Percentiles rank a stretch among this genome's conserved stretches.
Conservation (phyloP, 1,284 basidiomycete species). For the Trichosporon coremiiforme region DNA sequence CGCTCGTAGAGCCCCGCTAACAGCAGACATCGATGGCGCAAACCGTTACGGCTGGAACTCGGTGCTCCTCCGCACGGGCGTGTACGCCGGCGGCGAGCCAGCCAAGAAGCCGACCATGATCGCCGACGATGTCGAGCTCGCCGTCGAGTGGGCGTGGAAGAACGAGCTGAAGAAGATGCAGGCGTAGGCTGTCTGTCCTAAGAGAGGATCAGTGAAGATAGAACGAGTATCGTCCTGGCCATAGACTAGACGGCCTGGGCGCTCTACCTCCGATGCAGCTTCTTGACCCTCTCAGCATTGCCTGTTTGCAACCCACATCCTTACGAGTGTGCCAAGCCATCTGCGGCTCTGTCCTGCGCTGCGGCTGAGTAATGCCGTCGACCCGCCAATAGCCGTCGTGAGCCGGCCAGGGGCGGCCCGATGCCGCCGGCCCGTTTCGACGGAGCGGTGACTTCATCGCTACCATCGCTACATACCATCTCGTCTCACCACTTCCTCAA, state of each 20-base stretch:
- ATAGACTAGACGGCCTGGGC: background rate
- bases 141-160: constrained; percentile 74
- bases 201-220: no score
- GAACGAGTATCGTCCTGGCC: background rate
- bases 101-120: constrained; percentile 73
- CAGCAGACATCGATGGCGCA: constrained; percentile 62
- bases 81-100: constrained; percentile 73
- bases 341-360: no score
- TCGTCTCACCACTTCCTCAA: no score
- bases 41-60: constrained; percentile 84
- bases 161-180: constrained; percentile 32
- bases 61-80: constrained; percentile 84
- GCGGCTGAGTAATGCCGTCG: no score
- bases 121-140: constrained; percentile 78
- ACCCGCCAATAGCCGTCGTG: no score
- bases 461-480: no score
- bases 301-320: no score
- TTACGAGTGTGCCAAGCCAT: no score
- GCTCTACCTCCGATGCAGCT: no score
- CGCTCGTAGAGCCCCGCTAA: background rate
- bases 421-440: background rate
- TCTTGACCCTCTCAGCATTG: no score
- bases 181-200: no score
- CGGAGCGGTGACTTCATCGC: background rate
- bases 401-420: no score